Percentiles rank a stretch among this genome's conserved stretches.
phyloP scores from a whole-genome alignment of 306 rosid species.

The Pyrus communis region DNA sequence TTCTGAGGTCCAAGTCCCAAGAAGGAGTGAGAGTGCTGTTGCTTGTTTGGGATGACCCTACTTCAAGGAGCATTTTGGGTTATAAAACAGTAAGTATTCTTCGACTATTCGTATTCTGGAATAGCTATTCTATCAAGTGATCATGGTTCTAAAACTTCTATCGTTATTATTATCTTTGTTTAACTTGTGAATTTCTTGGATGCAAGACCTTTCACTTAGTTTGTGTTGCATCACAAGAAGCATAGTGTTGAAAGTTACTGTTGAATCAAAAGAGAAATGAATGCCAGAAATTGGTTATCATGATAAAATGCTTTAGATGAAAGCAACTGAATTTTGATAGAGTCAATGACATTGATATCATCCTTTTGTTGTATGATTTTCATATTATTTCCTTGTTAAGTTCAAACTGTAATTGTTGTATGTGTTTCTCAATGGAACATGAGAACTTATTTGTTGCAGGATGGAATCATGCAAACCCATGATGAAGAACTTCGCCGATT shows the following conservation, averaged over 20 bases:
- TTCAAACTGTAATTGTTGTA: constrained; percentile 5
- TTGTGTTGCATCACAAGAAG: neutral
- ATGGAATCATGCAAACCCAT: constrained; percentile 95
- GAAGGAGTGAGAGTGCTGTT: constrained; percentile 98
- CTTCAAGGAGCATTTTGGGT: constrained; percentile 89
- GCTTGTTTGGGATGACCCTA: constrained; percentile 97
- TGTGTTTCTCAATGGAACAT: neutral
- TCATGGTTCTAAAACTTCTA: neutral
- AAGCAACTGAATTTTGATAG: neutral
- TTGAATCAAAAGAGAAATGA: neutral
- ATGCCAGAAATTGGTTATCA: neutral
- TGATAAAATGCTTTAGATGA: neutral
- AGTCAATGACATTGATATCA: neutral
- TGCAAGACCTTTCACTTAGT: neutral
- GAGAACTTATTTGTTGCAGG: constrained; percentile 37
- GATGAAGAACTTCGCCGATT: constrained; percentile 94
- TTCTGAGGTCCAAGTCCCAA: constrained; percentile 76
- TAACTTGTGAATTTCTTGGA: constrained; percentile 4
- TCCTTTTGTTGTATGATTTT: neutral
- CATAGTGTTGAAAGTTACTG: neutral
- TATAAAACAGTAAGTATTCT: constrained; percentile 60
- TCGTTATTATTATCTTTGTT: neutral
- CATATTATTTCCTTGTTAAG: neutral
- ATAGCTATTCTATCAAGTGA: neutral
- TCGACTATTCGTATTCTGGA: neutral